Evolutionary conservation across 495 filamentous ascomycete species (phyloP).

Genomic region (Aspergillus hancockii): DNA sequence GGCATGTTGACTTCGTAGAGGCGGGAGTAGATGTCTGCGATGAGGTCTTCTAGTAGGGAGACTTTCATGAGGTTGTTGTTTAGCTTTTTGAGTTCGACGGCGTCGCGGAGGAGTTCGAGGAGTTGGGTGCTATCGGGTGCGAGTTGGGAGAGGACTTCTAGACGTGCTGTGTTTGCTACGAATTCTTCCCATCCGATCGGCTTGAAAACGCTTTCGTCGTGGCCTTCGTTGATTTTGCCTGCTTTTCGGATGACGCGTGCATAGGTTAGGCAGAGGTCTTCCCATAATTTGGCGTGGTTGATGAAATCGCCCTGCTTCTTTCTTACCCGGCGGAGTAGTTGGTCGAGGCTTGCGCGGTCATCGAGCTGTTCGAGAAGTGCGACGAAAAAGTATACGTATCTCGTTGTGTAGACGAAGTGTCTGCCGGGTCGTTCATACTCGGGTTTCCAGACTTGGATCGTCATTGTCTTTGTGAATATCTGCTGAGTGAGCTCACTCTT

Average conservation of each 20-base stretch:
- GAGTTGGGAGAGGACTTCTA: conserved; percentile 54
- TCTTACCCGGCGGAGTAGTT: conserved; percentile 76
- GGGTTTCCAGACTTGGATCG: conserved; percentile 93
- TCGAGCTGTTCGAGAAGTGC: conserved; percentile 70
- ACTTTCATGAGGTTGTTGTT: conserved; percentile 85
- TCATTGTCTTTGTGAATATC: conserved; percentile 94
- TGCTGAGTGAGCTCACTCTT: conserved; percentile 77
- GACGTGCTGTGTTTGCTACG: conserved; percentile 54
- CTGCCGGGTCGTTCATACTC: conserved; percentile 87
- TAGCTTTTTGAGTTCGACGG: conserved; percentile 84
- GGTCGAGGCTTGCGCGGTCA: conserved; percentile 78
- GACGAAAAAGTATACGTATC: conserved; percentile 82
- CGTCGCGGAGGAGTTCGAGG: conserved; percentile 79
- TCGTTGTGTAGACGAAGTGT: conserved; percentile 91
- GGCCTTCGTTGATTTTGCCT: conserved; percentile 62
- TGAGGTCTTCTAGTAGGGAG: conserved; percentile 82
- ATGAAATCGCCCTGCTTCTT: conserved; percentile 83
- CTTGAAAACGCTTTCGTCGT: conserved; percentile 80
- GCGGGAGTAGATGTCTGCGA: conserved; percentile 82
- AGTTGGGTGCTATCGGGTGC: conserved; percentile 38
- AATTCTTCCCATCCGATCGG: conserved; percentile 80
- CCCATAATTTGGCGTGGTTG: conserved; percentile 83
- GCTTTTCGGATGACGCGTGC: conserved; percentile 70
- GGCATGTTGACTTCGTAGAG: conserved; percentile 64
- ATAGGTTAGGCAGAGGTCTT: conserved; percentile 72